phyloP scores from a whole-genome alignment of 495 filamentous ascomycete genomes.

The Clavariopsis aquatica region DNA sequence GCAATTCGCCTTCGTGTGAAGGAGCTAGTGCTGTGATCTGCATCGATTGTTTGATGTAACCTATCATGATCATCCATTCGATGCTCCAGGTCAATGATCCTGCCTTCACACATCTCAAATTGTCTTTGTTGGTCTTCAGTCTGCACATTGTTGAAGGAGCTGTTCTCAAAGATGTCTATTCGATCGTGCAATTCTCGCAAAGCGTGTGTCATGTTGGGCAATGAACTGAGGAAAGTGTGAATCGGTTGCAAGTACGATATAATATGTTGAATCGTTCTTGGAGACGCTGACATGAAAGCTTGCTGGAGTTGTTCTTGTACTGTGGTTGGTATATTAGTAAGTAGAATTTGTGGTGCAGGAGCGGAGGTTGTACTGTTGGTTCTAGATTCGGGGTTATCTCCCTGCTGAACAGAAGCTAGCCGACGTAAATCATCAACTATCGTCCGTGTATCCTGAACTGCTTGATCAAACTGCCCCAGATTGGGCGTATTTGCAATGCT shows the following conservation, averaged over 20 bases:
- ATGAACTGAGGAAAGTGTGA: conserved; percentile 38
- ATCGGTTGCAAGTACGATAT: conserved; percentile 35
- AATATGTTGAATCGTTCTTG: conserved; percentile 30
- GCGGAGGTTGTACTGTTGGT: conserved; percentile 17
- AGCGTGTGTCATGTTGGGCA: conserved; percentile 40
- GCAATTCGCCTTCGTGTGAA: conserved; percentile 1
- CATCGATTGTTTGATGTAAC: conserved; percentile 48
- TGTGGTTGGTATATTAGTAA: conserved; percentile 12
- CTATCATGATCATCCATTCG: conserved; percentile 62
- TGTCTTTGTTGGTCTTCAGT: conserved; percentile 62
- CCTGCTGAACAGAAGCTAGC: conserved; percentile 12
- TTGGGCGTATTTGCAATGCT: conserved; percentile 46
- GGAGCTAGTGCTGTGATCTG: conserved; percentile 36
- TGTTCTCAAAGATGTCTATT: conserved; percentile 52
- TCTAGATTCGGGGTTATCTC: conserved; percentile 7
- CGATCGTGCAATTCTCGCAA: conserved; percentile 57
- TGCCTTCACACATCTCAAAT: conserved; percentile 58
- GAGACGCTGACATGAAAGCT: conserved; percentile 27
- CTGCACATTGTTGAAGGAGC: conserved; percentile 57
- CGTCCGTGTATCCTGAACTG: conserved; percentile 33
- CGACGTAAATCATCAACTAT: conserved; percentile 23
- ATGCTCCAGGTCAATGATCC: conserved; percentile 63
- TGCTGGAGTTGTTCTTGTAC: conserved; percentile 26
- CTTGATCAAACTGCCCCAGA: conserved; percentile 37
- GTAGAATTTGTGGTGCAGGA: conserved; percentile 7